phyloP scores from a whole-genome alignment of 108 stramenopile species.

The Conticribra weissflogii region DNA sequence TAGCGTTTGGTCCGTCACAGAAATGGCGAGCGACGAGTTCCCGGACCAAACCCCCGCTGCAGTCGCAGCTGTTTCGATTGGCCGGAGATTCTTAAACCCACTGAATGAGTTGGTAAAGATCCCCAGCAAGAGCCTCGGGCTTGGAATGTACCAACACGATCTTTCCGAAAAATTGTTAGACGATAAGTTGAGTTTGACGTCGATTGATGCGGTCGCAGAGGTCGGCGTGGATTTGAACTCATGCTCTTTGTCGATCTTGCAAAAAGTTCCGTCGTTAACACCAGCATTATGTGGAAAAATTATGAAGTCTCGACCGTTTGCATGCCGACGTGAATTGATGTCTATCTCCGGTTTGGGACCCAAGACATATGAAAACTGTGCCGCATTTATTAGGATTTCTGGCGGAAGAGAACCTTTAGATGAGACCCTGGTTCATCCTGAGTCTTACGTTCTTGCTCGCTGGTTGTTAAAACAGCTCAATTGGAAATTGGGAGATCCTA shows the following conservation, averaged over 20 bases:
- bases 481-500: constrained; percentile 41
- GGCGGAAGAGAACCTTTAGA: constrained; percentile 62
- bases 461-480: constrained; percentile 51
- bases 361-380: constrained; percentile 70
- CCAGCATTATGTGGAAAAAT: constrained; percentile 40
- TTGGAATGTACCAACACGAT: constrained; percentile 86
- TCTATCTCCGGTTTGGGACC: constrained; percentile 60
- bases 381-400: constrained; percentile 55
- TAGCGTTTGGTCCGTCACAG: constrained; percentile 75
- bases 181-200: constrained; percentile 50
- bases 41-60: constrained; percentile 53
- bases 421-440: constrained; percentile 66
- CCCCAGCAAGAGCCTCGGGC: constrained; percentile 61
- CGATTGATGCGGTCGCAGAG: constrained; percentile 60
- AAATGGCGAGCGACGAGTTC: constrained; percentile 60
- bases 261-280: constrained; percentile 64
- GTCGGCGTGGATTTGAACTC: constrained; percentile 68
- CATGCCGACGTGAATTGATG: constrained; percentile 52
- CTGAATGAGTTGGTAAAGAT: constrained; percentile 68
- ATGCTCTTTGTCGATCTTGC: constrained; percentile 50
- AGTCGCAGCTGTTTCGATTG: constrained; percentile 67
- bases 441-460: constrained; percentile 62
- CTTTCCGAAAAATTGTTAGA: constrained; percentile 57
- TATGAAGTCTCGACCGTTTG: constrained; percentile 55
- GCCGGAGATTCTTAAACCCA: constrained; percentile 64